Evolutionary conservation across 2,329 filamentous ascomycete species (phyloP), one percentile per base, ranked within the genome.

Genomic region (Cytospora schulzeri): DNA sequence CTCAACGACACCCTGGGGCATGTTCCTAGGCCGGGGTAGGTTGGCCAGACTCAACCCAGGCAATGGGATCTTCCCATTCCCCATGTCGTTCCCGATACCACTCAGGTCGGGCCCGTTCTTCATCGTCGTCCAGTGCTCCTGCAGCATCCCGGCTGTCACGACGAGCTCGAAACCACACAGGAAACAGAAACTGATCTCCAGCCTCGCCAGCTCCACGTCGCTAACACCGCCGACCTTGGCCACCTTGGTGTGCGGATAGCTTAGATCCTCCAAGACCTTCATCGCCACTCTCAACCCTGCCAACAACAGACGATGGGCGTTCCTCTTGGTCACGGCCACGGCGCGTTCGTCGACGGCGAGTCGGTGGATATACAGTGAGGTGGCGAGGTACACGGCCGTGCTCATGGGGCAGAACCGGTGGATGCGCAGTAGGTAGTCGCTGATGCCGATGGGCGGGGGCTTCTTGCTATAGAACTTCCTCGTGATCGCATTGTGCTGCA

Each of bases 341-440:
- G 90, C 85, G 69, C 86, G 86, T 73, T 96, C 91, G 53, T 89
- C 83, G 15, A 94, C 87, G 0, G 90, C 91, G 51, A 98, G 82
- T 28, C 90, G 88, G 73, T 94, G 89, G 69, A 97, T 94, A 78
- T 97, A 98, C 11, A 91, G 82, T 55, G 91, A 93, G 5, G 93
- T 90, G 1, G 94, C 92, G 29, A 99, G 87, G 77, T 97, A 97
- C 12, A 98, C 94, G 28, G 90, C 94, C 0, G 93, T 93, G 67
- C 91, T 96, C 86, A 97, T 93, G 4, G 95, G 93, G 73, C 94
- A 98, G 79, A 91, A 97, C 64, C 87, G 87, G 77, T 98, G 93
- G 65, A 98, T 86, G 19, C 94, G 91, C 71, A 88, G 82, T 28
- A 98, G 85, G 73, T 98, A 99, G 68, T 95, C 90, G 72, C 90